Conservation (phyloP, 108 stramenopile genomes). For the Fragilaria crotonensis region DNA sequence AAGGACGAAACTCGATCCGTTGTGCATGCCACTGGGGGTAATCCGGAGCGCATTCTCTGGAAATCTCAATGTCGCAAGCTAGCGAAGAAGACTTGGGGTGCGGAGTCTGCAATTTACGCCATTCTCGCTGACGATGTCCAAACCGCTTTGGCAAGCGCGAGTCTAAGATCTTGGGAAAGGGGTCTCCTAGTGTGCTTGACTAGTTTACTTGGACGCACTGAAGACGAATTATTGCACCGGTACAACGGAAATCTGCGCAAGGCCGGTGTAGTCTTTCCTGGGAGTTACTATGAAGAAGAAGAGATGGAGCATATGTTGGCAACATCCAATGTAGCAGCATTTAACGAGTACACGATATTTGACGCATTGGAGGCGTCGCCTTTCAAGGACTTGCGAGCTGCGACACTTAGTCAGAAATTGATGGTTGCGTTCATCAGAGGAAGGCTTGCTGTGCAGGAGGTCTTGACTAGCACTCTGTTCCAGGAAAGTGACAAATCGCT, state of each 20-base stretch:
- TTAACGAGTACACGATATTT: no score
- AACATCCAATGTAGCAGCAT: no score
- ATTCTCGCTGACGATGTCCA: slow-evolving; percentile 50
- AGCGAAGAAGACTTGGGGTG: slow-evolving; percentile 14
- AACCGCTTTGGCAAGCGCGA: slow-evolving; percentile 43
- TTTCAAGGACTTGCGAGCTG: no score
- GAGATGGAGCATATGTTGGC: slow-evolving; percentile 32
- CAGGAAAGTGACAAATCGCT: no score
- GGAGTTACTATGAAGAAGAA: slow-evolving; percentile 17
- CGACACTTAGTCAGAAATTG: no score
- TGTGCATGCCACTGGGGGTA: slow-evolving; percentile 24
- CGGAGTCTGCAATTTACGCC: slow-evolving; percentile 63
- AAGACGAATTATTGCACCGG: slow-evolving; percentile 50
- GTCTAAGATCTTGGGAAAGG: slow-evolving; percentile 48
- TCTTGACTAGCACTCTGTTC: no score
- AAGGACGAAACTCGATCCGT: slow-evolving; percentile 2
- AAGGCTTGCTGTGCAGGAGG: no score
- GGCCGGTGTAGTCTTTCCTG: slow-evolving; percentile 8
- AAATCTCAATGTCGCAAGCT: slow-evolving; percentile 55
- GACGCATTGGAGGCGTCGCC: no score
- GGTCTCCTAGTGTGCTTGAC: slow-evolving; percentile 38
- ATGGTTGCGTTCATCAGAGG: no score
- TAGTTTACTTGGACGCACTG: slow-evolving; percentile 34
- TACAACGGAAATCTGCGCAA: slow-evolving; percentile 34
- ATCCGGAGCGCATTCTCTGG: slow-evolving; percentile 64